A percentile compares a stretch with the other conserved stretches of the same genome.
Evolutionary conservation across 1,284 basidiomycete species (phyloP).

Genomic region (Ceratobasidium sp.): DNA sequence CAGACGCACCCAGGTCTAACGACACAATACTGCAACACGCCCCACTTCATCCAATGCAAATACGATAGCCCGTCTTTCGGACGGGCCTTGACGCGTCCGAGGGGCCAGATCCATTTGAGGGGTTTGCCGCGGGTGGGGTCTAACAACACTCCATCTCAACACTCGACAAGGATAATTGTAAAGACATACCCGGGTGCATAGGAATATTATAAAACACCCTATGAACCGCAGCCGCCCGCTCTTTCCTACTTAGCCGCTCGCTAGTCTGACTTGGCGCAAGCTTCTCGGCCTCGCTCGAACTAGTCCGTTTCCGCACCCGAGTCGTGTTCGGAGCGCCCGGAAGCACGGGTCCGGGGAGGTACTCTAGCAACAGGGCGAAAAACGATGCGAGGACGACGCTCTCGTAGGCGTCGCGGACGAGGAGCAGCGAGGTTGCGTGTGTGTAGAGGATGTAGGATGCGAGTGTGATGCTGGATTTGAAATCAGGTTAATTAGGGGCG

Average conservation of each 20-base stretch:
- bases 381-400: slow-evolving; percentile 75
- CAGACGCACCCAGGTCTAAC: slow-evolving; percentile 63
- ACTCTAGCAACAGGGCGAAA: slow-evolving; percentile 77
- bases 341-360: slow-evolving; percentile 56
- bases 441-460: slow-evolving; percentile 78
- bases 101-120: slow-evolving; percentile 70
- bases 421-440: slow-evolving; percentile 65
- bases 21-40: slow-evolving; percentile 80
- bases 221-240: slow-evolving; percentile 53
- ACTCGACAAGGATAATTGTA: not conserved
- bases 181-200: slow-evolving; percentile 16
- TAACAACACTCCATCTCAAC: not conserved
- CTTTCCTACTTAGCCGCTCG: slow-evolving; percentile 62
- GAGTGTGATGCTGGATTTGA: slow-evolving; percentile 57
- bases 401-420: slow-evolving; percentile 72
- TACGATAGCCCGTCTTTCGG: slow-evolving; percentile 71
- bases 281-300: not conserved
- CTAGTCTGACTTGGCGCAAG: slow-evolving; percentile 49
- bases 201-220: slow-evolving; percentile 44
- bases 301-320: not conserved
- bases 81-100: slow-evolving; percentile 59
- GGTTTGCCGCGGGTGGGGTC: slow-evolving; percentile 48
- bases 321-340: not conserved
- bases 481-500: no score
- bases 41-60: slow-evolving; percentile 80